These are phyloP conservation scores for Nothopassalora personata DNA, from an alignment of 2,329 filamentous ascomycete genomes.

Conservation along the genomic window DNA sequence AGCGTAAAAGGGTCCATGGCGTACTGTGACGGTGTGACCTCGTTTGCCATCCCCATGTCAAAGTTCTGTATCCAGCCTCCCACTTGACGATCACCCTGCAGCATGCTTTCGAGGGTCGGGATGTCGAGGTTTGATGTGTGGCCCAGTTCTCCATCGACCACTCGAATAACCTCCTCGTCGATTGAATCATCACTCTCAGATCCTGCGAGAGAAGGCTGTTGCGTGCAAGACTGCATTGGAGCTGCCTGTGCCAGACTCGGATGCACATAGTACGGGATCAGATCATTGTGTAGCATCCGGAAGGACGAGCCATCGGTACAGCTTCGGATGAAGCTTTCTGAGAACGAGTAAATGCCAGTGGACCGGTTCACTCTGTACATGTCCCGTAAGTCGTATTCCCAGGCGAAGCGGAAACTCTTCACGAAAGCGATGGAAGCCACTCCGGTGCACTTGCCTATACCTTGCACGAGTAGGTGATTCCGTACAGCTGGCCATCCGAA, in stretches of 20 bases:
- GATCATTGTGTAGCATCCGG: conserved; percentile 11
- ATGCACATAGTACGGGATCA: conserved; percentile 17
- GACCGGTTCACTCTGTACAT: conserved; percentile 15
- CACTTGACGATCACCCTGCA: not conserved
- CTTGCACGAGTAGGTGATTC: conserved; percentile 13
- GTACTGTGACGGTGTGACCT: not conserved
- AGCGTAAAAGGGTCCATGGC: not conserved
- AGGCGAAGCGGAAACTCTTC: conserved; percentile 19
- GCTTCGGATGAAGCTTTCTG: conserved; percentile 13
- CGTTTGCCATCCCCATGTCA: not conserved
- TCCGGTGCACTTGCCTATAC: conserved; percentile 12
- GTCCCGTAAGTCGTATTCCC: conserved; percentile 18
- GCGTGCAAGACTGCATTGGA: not conserved
- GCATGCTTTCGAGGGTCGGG: not conserved
- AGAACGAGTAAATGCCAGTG: conserved; percentile 17
- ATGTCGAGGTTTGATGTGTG: not conserved
- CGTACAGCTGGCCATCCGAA: conserved; percentile 20
- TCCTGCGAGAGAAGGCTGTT: not conserved
- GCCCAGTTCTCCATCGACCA: not conserved
- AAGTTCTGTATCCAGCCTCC: not conserved
- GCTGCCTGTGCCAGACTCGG: conserved; percentile 10
- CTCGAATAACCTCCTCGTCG: not conserved
- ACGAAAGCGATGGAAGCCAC: conserved; percentile 16
- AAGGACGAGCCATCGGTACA: conserved; percentile 13
- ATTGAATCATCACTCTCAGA: not conserved